Evolutionary conservation across 2,329 filamentous ascomycete genomes (phyloP), one percentile per base, ranked within the genome.

Genomic region (Fusarium sp.): DNA sequence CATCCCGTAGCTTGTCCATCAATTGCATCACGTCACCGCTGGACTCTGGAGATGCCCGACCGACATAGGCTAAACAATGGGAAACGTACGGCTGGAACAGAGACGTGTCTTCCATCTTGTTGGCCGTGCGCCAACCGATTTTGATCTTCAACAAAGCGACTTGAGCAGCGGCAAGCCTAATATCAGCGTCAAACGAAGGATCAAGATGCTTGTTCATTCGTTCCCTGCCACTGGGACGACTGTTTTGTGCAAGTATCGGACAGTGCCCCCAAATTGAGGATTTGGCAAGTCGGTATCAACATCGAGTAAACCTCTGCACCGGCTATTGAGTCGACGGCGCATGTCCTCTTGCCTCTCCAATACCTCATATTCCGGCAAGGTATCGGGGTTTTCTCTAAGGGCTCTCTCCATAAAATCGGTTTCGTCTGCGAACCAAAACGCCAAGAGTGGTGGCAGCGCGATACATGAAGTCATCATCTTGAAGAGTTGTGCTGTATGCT

Each of bases 391-490:
- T 13, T 62, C 57, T 2, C 28, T 2, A 0, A 67, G 41, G 0
- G 2, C n/a, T 9, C 39, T 41, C 2, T 59, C 34, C 15, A 64
- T 28, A 2, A 54, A 57, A 1, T 30, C 11, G 1, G 48, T 43
- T 13, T 71, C 60, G 7, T 71, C 68, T 2, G 62, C 55, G 7
- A 58, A 64, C 34, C 57, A 70, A 1, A 70, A 37, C 0, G 53
- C 0, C 0, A 60, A 28, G 0, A 56, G n/a, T 1, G 23, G 52
- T 3, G 66, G 58, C 1, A 30, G n/a, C 0, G 7, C 6, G 0
- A 1, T 3, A 2, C 43, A 53, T 3, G 34, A 12, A 0, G 2
- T 4, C 23, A 66, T 60, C 0, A 70, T 8, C 7, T 4, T 15
- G 7, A 70, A 65, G 12, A 59, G 36, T 7, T 69, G 39, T 0